Evolutionary conservation across 768 basidiomycete species (phyloP).

Genomic region (Ephemerocybe angulata): DNA sequence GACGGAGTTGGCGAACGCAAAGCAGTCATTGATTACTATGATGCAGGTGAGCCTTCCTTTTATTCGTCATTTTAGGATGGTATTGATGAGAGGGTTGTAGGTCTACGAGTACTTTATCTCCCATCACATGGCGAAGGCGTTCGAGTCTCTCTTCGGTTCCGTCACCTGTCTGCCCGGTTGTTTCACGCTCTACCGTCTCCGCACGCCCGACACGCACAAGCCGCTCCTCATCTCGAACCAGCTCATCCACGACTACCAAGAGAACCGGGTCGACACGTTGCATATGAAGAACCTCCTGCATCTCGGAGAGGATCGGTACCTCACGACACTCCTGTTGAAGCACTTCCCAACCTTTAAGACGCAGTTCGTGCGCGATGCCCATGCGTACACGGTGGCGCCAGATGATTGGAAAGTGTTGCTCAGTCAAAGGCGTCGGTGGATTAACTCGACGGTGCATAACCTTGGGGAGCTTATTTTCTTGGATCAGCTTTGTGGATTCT

Average conservation of each 20-base stretch:
- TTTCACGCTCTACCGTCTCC: slow-evolving; percentile 91
- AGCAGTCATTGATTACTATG: slow-evolving; percentile 98
- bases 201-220: slow-evolving; percentile 91
- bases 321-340: slow-evolving; percentile 91
- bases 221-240: slow-evolving; percentile 96
- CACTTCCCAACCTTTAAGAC: slow-evolving; percentile 96
- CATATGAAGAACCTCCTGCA: slow-evolving; percentile 97
- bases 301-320: slow-evolving; percentile 92
- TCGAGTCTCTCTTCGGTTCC: slow-evolving; percentile 90
- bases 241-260: slow-evolving; percentile 92
- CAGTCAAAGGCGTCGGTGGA: slow-evolving; percentile 93
- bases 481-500: slow-evolving; percentile 89
- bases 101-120: slow-evolving; percentile 97
- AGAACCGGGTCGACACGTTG: slow-evolving; percentile 88
- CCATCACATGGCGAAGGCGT: slow-evolving; percentile 91
- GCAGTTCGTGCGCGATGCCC: slow-evolving; percentile 85
- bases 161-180: slow-evolving; percentile 96
- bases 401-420: slow-evolving; percentile 86
- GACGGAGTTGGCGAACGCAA: slow-evolving; percentile 88
- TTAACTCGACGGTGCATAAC: slow-evolving; percentile 96
- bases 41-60: no score
- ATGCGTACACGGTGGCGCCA: slow-evolving; percentile 89
- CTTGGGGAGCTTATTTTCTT: slow-evolving; percentile 82
- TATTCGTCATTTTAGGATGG: no score
- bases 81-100: slow-evolving; percentile 97